Conservation (phyloP, 2,329 filamentous ascomycete species). For the Colletotrichum tanaceti region DNA sequence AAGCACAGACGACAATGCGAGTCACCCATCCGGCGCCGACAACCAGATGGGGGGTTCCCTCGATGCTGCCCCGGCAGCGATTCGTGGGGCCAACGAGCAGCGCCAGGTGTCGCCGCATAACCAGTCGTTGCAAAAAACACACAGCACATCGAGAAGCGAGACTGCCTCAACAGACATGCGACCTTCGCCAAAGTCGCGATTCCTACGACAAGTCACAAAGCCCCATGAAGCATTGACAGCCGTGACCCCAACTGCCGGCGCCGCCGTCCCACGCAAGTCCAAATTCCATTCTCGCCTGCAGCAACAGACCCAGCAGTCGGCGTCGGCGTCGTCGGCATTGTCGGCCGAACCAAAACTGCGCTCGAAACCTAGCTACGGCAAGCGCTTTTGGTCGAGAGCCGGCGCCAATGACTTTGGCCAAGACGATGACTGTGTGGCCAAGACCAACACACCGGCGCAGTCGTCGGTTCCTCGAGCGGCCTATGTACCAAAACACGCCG, state of each 20-base stretch:
- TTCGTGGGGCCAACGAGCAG: constrained; percentile 5
- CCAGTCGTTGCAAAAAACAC: constrained; percentile 18
- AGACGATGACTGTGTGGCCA: neutral
- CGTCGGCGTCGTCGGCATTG: constrained; percentile 1
- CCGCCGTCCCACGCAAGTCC: neutral
- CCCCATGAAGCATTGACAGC: constrained; percentile 8
- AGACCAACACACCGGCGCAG: constrained; percentile 4
- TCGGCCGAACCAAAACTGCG: constrained; percentile 27
- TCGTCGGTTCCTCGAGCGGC: constrained; percentile 22
- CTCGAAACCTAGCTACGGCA: constrained; percentile 36
- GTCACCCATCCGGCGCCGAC: constrained; percentile 1
- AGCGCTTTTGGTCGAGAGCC: constrained; percentile 40
- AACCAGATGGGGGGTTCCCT: neutral
- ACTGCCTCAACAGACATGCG: constrained; percentile 8
- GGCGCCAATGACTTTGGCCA: constrained; percentile 37
- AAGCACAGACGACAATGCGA: constrained; percentile 8
- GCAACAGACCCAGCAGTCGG: neutral
- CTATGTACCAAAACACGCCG: constrained; percentile 48
- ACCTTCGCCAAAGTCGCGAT: constrained; percentile 20
- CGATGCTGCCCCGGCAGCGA: neutral
- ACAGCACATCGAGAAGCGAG: neutral
- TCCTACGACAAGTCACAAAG: constrained; percentile 20
- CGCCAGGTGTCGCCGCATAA: constrained; percentile 7
- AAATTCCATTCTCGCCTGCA: constrained; percentile 5
- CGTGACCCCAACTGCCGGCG: constrained; percentile 3